A percentile compares a stretch with the other conserved stretches of the same genome.
phyloP scores from a whole-genome alignment of 306 rosid genomes.

The Gastrolobium bilobum region DNA sequence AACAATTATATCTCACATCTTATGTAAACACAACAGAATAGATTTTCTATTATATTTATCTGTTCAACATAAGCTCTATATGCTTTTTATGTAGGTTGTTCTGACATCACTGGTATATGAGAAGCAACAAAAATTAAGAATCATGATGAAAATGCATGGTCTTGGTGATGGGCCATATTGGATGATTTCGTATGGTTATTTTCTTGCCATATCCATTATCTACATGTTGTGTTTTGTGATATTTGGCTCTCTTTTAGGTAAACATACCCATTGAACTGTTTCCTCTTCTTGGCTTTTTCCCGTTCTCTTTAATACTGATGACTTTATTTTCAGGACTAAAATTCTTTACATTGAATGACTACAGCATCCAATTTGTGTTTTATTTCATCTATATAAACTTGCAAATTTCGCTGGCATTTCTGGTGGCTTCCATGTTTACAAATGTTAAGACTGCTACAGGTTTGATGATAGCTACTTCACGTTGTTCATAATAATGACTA shows the following conservation, averaged over 20 bases:
- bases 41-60: constrained; percentile 18
- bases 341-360: constrained; percentile 78
- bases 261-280: constrained; percentile 40
- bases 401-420: constrained; percentile 82
- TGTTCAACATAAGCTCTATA: constrained; percentile 17
- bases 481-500: constrained; percentile 17
- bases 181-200: constrained; percentile 84
- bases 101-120: constrained; percentile 83
- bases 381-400: constrained; percentile 82
- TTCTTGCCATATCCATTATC: constrained; percentile 62
- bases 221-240: constrained; percentile 77
- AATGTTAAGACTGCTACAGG: constrained; percentile 85
- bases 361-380: constrained; percentile 84
- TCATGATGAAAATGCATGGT: constrained; percentile 99
- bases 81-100: constrained; percentile 64
- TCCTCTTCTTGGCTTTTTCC: constrained; percentile 35
- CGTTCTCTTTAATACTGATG: constrained; percentile 48
- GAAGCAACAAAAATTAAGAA: constrained; percentile 83
- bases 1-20: constrained; percentile 39
- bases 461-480: constrained; percentile 52
- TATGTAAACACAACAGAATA: constrained; percentile 25
- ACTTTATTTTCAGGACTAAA: constrained; percentile 72
- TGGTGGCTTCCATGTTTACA: constrained; percentile 73
- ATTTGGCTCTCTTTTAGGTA: constrained; percentile 84
- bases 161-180: constrained; percentile 93